A percentile compares a stretch with the other conserved stretches of the same genome.
phyloP scores from a whole-genome alignment of 495 filamentous ascomycete species.

The Penicillium waksmanii region DNA sequence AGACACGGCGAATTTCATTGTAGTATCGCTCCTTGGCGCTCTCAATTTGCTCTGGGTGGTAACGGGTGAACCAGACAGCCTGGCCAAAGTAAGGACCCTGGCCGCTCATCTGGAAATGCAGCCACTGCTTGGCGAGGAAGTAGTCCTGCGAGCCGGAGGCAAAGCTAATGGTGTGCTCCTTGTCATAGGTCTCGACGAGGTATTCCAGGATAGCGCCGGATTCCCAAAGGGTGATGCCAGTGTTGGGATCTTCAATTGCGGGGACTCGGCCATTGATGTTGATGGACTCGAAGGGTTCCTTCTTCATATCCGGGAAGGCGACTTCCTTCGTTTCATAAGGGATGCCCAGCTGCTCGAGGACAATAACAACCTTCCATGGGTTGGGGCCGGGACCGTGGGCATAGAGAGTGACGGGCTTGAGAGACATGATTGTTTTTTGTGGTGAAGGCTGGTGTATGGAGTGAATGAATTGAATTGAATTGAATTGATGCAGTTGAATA shows the following conservation, averaged over 20 bases:
- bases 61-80: slow-evolving; percentile 55
- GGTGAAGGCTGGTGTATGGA: neutral
- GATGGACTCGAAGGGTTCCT: slow-evolving; percentile 53
- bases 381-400: slow-evolving; percentile 55
- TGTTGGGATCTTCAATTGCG: slow-evolving; percentile 70
- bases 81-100: slow-evolving; percentile 74
- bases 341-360: slow-evolving; percentile 66
- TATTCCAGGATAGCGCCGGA: slow-evolving; percentile 76
- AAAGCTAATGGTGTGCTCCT: slow-evolving; percentile 60
- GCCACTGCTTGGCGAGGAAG: slow-evolving; percentile 63
- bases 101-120: slow-evolving; percentile 68
- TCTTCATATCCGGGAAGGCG: slow-evolving; percentile 59
- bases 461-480: neutral
- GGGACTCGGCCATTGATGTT: slow-evolving; percentile 75
- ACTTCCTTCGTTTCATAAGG: slow-evolving; percentile 53
- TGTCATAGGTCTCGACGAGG: slow-evolving; percentile 73
- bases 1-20: slow-evolving; percentile 63
- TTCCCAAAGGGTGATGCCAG: slow-evolving; percentile 67
- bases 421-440: slow-evolving; percentile 37
- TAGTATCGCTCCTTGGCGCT: slow-evolving; percentile 62
- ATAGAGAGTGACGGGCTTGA: slow-evolving; percentile 51
- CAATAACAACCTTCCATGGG: slow-evolving; percentile 65
- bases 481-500: slow-evolving; percentile 1
- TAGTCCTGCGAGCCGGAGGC: slow-evolving; percentile 48
- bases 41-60: slow-evolving; percentile 60